Percentiles rank a stretch among this genome's conserved stretches.
These are phyloP conservation scores for Melampsora occidentalis DNA, from an alignment of 1,284 basidiomycete species.

Conservation along the genomic window DNA sequence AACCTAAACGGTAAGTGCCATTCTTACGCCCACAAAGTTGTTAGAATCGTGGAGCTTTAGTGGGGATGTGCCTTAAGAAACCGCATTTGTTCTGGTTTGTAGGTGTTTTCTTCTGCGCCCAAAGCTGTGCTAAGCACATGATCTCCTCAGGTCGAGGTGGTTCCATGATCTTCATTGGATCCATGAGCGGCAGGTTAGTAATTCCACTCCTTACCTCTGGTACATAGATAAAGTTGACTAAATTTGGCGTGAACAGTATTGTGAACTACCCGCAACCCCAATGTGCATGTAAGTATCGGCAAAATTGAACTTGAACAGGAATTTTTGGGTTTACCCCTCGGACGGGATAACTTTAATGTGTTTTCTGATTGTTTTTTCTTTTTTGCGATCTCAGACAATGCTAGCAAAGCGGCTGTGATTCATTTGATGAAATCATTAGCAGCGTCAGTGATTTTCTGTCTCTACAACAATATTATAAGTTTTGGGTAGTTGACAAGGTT, in stretches of 20 bases:
- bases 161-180: slow-evolving; percentile 43
- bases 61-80: background rate
- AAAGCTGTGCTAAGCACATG: slow-evolving; percentile 43
- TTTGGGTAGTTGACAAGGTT: background rate
- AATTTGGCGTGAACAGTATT: background rate
- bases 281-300: slow-evolving; percentile 26
- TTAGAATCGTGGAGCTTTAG: background rate
- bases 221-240: background rate
- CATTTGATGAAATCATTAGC: slow-evolving; percentile 43
- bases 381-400: slow-evolving; percentile 27
- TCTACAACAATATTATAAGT: background rate
- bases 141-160: slow-evolving; percentile 38
- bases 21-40: background rate
- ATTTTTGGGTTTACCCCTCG: background rate
- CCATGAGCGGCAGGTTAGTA: slow-evolving; percentile 41
- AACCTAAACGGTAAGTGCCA: slow-evolving; percentile 26
- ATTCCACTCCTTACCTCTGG: background rate
- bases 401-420: slow-evolving; percentile 41
- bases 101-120: slow-evolving; percentile 42
- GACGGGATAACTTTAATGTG: background rate
- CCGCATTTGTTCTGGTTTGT: background rate
- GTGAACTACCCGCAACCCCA: slow-evolving; percentile 42
- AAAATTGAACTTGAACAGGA: background rate
- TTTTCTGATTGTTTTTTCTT: background rate
- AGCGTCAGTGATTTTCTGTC: slow-evolving; percentile 4